These are phyloP conservation scores for Clausena lansium DNA, from an alignment of 345 rosid genomes.

Conservation along the genomic window DNA sequence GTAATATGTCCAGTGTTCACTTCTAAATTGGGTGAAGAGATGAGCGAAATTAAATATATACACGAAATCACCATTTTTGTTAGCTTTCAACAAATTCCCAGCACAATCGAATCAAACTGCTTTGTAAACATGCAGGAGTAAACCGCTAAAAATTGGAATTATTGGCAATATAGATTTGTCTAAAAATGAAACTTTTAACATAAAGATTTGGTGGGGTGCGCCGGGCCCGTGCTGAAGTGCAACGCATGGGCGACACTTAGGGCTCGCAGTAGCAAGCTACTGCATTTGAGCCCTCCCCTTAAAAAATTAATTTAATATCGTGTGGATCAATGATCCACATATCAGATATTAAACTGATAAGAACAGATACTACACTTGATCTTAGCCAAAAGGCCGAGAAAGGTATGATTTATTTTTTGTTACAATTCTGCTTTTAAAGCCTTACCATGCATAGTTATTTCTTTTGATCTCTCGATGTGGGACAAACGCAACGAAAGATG, in stretches of 20 bases:
- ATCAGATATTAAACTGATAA: conserved; percentile 51
- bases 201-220: background rate
- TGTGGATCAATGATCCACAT: background rate
- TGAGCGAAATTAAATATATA: too few relatives aligned
- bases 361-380: conserved; percentile 51
- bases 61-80: too few relatives aligned
- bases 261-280: background rate
- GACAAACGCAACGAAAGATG: background rate
- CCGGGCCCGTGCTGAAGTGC: background rate
- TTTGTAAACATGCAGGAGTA: too few relatives aligned
- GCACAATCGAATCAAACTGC: too few relatives aligned
- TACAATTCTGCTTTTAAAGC: background rate
- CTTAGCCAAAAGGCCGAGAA: conserved; percentile 56
- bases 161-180: too few relatives aligned
- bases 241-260: background rate
- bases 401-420: conserved; percentile 6
- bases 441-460: background rate
- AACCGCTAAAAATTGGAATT: too few relatives aligned
- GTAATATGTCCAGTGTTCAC: too few relatives aligned
- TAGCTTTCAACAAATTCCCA: too few relatives aligned
- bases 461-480: background rate
- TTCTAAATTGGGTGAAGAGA: too few relatives aligned
- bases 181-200: too few relatives aligned
- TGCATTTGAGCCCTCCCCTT: background rate
- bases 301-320: conserved; percentile 22